Evolutionary conservation across 805 yeast species (phyloP), one percentile per base, ranked within the genome.

Genomic region (Candida suzukii): DNA sequence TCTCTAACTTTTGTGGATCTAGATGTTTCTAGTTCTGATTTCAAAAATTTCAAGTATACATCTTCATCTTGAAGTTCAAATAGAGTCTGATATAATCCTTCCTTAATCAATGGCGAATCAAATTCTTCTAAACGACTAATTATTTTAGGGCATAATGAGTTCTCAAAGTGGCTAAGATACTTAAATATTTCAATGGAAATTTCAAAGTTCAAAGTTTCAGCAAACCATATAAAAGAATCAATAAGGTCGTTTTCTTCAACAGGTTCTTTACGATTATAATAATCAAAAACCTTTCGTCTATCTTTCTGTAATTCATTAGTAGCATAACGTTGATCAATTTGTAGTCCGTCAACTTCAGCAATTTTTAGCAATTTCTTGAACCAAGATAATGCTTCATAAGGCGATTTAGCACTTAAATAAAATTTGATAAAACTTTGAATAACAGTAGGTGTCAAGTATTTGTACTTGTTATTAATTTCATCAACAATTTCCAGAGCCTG

Each of bases 361-460:
- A 51, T 50, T 10, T 41, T 28, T 27, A 51, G 49, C 49, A 61
- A 39, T 30, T 51, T 50, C 13, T 41, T 38, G 61, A 62, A 58
- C 61, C 74, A 64, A n/a, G 47, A 35, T 7, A 52, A 45, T 1
- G 68, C 64, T 19, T 55, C 53, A 0, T 48, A 54, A 3, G 45
- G 30, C 28, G 60, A 54, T 12, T 54, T 50, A 0, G 60, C 39
- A 4, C 41, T 38, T 10, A 66, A 43, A 43, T 64, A 66, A 19
- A 51, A 57, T 24, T 57, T 54, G 19, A 73, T 56, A 25, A 67
- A 66, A 3, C 57, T 45, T 17, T 59, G 53, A 12, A 64, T 50
- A 14, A 70, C 54, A 32, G 62, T 60, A 2, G 71, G 64, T 41
- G 63, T 63, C 3, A 71, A 33, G 44, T 67, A 67, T 0, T 59